phyloP scores from a whole-genome alignment of 2,329 filamentous ascomycete species.

The Triangularia setosa region DNA sequence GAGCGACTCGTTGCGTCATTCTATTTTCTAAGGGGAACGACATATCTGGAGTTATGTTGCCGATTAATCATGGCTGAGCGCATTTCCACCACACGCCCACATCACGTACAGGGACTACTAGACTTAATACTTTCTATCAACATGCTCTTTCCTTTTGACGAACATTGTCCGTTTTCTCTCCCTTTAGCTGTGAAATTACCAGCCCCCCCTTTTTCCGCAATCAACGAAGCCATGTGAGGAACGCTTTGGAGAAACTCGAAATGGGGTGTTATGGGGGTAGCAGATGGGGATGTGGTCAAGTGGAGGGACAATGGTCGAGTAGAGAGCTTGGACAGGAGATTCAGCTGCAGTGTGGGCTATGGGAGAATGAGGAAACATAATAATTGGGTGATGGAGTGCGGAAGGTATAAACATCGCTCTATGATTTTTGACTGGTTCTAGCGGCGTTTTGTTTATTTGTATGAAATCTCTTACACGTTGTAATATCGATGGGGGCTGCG shows the following conservation, averaged over 20 bases:
- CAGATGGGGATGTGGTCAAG: background rate
- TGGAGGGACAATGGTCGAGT: background rate
- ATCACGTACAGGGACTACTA: conserved; percentile 41
- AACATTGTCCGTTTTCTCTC: background rate
- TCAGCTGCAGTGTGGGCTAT: background rate
- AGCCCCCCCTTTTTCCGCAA: background rate
- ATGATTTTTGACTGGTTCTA: conserved; percentile 11
- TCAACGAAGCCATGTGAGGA: background rate
- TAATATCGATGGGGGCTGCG: conserved; percentile 12
- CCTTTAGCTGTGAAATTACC: background rate
- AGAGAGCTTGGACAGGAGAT: conserved; percentile 14
- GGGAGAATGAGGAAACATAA: background rate
- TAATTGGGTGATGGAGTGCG: background rate
- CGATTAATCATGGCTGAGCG: conserved; percentile 9
- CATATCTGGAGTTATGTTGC: conserved; percentile 20
- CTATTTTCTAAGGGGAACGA: conserved; percentile 20
- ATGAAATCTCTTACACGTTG: conserved; percentile 13
- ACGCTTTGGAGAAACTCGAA: background rate
- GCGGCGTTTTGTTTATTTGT: conserved; percentile 9
- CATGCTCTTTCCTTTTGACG: conserved; percentile 17
- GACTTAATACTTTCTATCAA: conserved; percentile 40
- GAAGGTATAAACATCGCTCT: background rate
- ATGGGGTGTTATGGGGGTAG: background rate
- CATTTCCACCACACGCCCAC: conserved; percentile 18
- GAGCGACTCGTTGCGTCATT: conserved; percentile 11